Evolutionary conservation across 257 asterid genomes (phyloP), one percentile per base, ranked within the genome.

Genomic region (Verbena officinalis): DNA sequence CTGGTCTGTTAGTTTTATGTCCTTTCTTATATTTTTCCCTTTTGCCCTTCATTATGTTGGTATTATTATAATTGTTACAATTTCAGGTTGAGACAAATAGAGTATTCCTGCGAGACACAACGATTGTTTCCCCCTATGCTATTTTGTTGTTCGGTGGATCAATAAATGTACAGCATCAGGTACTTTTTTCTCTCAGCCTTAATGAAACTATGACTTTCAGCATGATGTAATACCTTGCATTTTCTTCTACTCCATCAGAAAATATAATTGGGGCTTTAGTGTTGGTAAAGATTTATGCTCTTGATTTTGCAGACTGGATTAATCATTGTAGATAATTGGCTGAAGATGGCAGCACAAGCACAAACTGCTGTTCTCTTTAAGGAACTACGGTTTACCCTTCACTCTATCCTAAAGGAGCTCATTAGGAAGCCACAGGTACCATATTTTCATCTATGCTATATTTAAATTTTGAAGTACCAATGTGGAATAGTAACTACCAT

Each of bases 111-210:
- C 83, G 96, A 70, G 97, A 93, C 74, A 93, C 95, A 15, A 85
- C 99, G 45, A 66, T 90, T 46, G 81, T 90, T 72, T 93, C 97
- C 39, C 96, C 99, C 69, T 85, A 87, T 77, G 86, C 97, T 54
- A 78, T 93, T 73, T 76, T 93, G 88, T 75, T 93, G 78, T 93
- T 93, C 70, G 99, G 99, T 57, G 99, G 99, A 69, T 80, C 95
- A 45, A 74, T 93, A 64, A 84, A 73, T 73, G 86, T 93, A 66
- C 96, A 90, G 77, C 98, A 93, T 80, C 94, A 90, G 90, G 98
- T 93, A 81, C 64, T 57, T 64, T 49, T 64, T 56, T 59, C 65
- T 5, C 40, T 14, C 55, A 12, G 49, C 68, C 61, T 65, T 9
- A 19, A 45, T 56, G 56, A 51, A 69, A 23, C 59, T 17, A 3